A percentile compares a stretch with the other conserved stretches of the same genome.
These are phyloP conservation scores for Phoma sp. DNA, from an alignment of 2,329 filamentous ascomycete species.

Conservation along the genomic window DNA sequence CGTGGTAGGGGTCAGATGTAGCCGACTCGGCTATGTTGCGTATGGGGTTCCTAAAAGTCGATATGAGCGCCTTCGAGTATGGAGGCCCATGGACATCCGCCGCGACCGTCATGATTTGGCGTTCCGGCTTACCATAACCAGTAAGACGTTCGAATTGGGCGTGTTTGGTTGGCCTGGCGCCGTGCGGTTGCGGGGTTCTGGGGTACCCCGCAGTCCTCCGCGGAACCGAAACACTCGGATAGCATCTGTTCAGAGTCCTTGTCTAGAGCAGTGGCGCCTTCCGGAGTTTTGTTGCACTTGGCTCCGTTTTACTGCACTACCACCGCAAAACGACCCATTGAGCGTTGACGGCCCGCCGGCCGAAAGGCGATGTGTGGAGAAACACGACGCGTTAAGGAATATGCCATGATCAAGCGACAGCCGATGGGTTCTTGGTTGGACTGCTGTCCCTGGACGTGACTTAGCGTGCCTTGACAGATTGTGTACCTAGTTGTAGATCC, in stretches of 20 bases:
- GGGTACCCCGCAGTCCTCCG: slow-evolving; percentile 27
- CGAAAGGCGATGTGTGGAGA: slow-evolving; percentile 16
- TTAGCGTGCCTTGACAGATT: slow-evolving; percentile 2
- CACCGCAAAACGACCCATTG: slow-evolving; percentile 9
- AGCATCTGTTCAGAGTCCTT: slow-evolving; percentile 15
- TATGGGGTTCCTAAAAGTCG: slow-evolving; percentile 2
- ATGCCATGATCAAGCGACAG: background rate
- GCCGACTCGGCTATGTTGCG: slow-evolving; percentile 12
- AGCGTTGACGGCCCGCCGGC: slow-evolving; percentile 14
- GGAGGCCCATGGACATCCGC: background rate
- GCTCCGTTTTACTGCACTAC: background rate
- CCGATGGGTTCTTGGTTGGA: background rate
- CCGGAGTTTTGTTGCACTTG: slow-evolving; percentile 16
- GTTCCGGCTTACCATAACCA: slow-evolving; percentile 15
- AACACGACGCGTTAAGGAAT: slow-evolving; percentile 1
- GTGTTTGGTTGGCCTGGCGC: slow-evolving; percentile 3
- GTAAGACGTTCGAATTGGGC: slow-evolving; percentile 13
- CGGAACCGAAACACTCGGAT: slow-evolving; percentile 22
- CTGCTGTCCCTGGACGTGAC: slow-evolving; percentile 1
- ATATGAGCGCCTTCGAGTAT: slow-evolving; percentile 3
- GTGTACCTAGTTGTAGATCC: slow-evolving; percentile 17
- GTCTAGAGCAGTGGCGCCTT: slow-evolving; percentile 13
- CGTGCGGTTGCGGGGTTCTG: slow-evolving; percentile 23
- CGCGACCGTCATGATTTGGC: slow-evolving; percentile 4
- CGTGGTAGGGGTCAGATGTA: background rate